Base-by-base conservation (phyloP, 2,329 filamentous ascomycete genomes). In the Alternaria conjuncta region DNA sequence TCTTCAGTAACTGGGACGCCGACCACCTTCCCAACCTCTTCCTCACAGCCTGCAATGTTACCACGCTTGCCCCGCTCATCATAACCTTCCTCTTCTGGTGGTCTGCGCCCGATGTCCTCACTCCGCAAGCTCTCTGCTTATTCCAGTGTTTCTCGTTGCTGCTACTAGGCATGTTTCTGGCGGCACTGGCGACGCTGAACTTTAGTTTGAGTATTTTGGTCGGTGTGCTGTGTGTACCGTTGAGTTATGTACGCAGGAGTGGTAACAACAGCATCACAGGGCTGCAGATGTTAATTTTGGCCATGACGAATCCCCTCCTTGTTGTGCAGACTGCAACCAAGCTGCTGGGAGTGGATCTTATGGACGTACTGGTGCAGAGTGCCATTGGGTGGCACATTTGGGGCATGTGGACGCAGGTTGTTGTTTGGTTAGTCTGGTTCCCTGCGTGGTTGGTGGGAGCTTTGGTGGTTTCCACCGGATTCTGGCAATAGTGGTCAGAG, bases 391-490 rank as follows among this genome's bases (percentile, higher is more conserved):
- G 94, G 94, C 87, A 93, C 74, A 89, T 97, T 12, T 94, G 91
- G 88, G 93, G 93, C 2, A 88, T 96, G 86, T 96, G 94, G 83
- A 96, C 94, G 2, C 90, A 92, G 63, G 89, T 97, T 18, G 88
- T 96, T 11, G 86, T 97, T n/a, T 97, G 94, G 92, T 92, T 93
- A 77, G 89, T 97, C 46, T 97, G 94, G 94, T 96, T 93, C 91
- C 94, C 94, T 1, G 93, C 93, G 8, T 97, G 94, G 94, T 79
- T 96, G 41, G 86, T 89, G 7, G 92, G 83, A 15, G 65, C 64
- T 11, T 70, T 76, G 25, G 71, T 80, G 43, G 75, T 78, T 49
- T 73, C 69, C 4, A 64, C 66, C 26, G 76, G 76, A 1, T 54
- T 64, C 12, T 65, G 71, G 60, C 63, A 70, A 43, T 66, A 56